phyloP scores from a whole-genome alignment of 257 asterid genomes.

The Jaltomata sinuosa region DNA sequence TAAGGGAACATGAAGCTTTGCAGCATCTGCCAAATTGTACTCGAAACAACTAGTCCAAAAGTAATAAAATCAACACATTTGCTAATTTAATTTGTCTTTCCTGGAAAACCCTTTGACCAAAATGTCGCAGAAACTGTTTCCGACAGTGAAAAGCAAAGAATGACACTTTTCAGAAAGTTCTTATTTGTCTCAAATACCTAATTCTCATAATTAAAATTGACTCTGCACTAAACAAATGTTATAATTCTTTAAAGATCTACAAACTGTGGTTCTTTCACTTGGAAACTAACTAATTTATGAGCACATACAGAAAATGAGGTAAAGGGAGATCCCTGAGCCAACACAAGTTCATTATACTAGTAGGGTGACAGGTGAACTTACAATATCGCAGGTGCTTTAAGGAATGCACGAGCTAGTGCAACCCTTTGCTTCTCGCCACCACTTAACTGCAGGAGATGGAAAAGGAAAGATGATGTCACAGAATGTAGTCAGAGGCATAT shows the following conservation, averaged over 20 bases:
- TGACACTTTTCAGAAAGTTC: background rate
- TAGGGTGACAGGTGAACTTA: slow-evolving; percentile 24
- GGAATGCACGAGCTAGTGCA: slow-evolving; percentile 94
- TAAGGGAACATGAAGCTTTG: background rate
- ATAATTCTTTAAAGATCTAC: background rate
- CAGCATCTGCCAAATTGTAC: background rate
- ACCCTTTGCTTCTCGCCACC: slow-evolving; percentile 99
- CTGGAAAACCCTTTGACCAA: background rate
- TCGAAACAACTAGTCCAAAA: background rate
- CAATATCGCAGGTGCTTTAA: slow-evolving; percentile 91
- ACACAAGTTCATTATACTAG: background rate
- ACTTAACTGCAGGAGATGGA: slow-evolving; percentile 62
- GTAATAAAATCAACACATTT: background rate
- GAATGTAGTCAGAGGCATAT: background rate
- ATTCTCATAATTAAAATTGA: background rate
- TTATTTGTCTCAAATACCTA: background rate
- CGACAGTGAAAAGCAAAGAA: background rate
- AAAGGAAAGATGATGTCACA: background rate
- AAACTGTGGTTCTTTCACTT: background rate
- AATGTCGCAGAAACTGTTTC: background rate
- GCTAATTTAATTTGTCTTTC: background rate
- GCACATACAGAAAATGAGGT: background rate
- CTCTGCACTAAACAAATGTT: background rate
- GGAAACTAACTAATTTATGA: background rate
- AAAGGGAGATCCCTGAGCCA: background rate